Percentiles rank a stretch among this genome's conserved stretches.
phyloP scores from a whole-genome alignment of 768 basidiomycete species.

The Lactifluus echinatus region DNA sequence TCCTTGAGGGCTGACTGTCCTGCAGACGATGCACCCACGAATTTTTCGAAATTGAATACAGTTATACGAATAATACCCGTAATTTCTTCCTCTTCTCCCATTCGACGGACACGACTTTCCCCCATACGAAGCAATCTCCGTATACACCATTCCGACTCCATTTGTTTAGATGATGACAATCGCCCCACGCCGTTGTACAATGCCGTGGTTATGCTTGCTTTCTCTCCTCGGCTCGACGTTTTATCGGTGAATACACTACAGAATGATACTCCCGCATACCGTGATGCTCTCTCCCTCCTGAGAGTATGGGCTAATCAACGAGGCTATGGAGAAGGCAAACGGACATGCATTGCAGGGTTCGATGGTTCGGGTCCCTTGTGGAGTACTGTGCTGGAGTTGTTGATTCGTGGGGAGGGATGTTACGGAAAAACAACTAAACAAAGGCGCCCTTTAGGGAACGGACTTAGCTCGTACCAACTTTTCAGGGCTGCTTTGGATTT shows the following conservation, averaged over 20 bases:
- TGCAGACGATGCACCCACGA: conserved; percentile 41
- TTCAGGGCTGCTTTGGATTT: conserved; percentile 82
- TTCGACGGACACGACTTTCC: conserved; percentile 58
- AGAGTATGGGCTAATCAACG: conserved; percentile 88
- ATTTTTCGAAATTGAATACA: conserved; percentile 61
- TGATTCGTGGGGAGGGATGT: conserved; percentile 62
- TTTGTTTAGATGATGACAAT: conserved; percentile 23
- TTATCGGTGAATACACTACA: conserved; percentile 39
- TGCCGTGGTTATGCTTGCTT: conserved; percentile 50
- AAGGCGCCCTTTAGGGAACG: conserved; percentile 60
- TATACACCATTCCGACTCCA: conserved; percentile 26
- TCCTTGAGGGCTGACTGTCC: not conserved
- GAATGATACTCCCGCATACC: conserved; percentile 47
- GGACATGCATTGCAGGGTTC: conserved; percentile 59
- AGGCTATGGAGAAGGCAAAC: conserved; percentile 56
- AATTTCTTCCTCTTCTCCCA: conserved; percentile 49
- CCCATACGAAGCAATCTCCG: conserved; percentile 69
- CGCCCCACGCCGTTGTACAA: conserved; percentile 76
- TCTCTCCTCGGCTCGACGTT: conserved; percentile 40
- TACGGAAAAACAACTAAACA: conserved; percentile 23
- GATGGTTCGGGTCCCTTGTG: conserved; percentile 62
- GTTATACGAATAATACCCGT: conserved; percentile 70
- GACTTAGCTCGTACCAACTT: conserved; percentile 85
- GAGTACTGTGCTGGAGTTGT: conserved; percentile 49
- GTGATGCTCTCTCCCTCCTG: conserved; percentile 68